Percentiles rank a stretch among this genome's conserved stretches.
These are phyloP conservation scores for cucumber (Cucumis sativus) DNA, from an alignment of 306 rosid species.

Conservation along the genomic window DNA sequence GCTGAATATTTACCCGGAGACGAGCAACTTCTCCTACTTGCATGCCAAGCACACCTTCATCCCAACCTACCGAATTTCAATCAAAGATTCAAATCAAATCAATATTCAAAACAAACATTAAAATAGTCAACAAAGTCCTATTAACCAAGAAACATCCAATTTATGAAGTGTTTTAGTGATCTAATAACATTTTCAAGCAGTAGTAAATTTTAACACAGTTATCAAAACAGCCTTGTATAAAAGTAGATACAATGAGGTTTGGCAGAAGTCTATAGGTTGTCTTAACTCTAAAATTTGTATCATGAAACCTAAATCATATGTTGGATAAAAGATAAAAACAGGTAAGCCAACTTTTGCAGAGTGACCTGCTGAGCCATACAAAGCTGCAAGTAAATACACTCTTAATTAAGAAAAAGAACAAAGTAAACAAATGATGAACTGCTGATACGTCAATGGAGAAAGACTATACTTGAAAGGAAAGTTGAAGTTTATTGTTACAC, in stretches of 20 bases:
- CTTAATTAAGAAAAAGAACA: background rate
- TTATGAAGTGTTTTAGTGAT: background rate
- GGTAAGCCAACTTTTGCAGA: background rate
- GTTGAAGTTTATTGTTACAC: background rate
- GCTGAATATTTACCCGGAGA: conserved; percentile 50
- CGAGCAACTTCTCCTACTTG: conserved; percentile 95
- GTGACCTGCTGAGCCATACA: background rate
- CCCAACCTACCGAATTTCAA: conserved; percentile 58
- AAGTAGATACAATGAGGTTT: too few species aligned
- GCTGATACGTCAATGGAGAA: background rate
- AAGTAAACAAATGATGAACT: background rate
- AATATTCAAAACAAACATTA: background rate
- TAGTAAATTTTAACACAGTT: background rate
- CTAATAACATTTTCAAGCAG: background rate
- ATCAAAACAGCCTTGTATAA: background rate
- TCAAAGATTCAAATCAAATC: background rate
- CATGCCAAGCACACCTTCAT: conserved; percentile 89
- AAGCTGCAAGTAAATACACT: background rate
- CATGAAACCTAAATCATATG: background rate
- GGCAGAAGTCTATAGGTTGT: too few species aligned
- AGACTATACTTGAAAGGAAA: background rate
- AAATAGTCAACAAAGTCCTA: background rate
- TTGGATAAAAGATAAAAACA: background rate
- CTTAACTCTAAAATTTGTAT: background rate
- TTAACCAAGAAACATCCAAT: background rate